A percentile compares a stretch with the other conserved stretches of the same genome.
Evolutionary conservation across 2,329 filamentous ascomycete genomes (phyloP).

Genomic region (Tolypocladium ovalisporum): DNA sequence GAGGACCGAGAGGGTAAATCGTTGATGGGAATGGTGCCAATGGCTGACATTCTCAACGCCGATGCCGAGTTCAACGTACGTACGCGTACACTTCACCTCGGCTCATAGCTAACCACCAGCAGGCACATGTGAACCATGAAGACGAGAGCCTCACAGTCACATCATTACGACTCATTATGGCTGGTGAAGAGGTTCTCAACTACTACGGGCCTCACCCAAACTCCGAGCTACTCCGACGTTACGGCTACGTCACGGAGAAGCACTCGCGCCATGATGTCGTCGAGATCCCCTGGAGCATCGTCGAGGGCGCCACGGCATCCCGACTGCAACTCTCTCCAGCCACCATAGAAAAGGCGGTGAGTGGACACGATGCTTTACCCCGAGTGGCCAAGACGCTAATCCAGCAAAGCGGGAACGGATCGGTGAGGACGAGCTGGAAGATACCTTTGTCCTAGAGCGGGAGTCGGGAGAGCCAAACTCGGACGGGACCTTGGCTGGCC

Average conservation of each 20-base stretch:
- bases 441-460: constrained; percentile 59
- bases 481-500: constrained; percentile 30
- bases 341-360: constrained; percentile 31
- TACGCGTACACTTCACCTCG: not conserved
- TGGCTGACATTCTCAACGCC: constrained; percentile 84
- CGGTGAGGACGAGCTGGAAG: constrained; percentile 59
- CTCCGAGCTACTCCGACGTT: constrained; percentile 70
- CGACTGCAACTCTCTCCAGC: constrained; percentile 25
- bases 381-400: constrained; percentile 10
- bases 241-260: constrained; percentile 75
- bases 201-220: constrained; percentile 81
- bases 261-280: constrained; percentile 75
- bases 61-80: constrained; percentile 76
- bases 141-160: constrained; percentile 56
- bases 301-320: constrained; percentile 35
- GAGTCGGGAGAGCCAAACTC: constrained; percentile 39
- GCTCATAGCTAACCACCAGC: not conserved
- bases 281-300: constrained; percentile 56
- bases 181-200: constrained; percentile 72
- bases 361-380: constrained; percentile 10
- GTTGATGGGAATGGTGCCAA: constrained; percentile 76
- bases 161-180: constrained; percentile 54
- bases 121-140: constrained; percentile 44
- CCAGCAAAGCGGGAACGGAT: constrained; percentile 27
- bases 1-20: constrained; percentile 48